These are phyloP conservation scores for Panicum miliaceum DNA, from an alignment of 176 grass and related monocot genomes.

Conservation along the genomic window DNA sequence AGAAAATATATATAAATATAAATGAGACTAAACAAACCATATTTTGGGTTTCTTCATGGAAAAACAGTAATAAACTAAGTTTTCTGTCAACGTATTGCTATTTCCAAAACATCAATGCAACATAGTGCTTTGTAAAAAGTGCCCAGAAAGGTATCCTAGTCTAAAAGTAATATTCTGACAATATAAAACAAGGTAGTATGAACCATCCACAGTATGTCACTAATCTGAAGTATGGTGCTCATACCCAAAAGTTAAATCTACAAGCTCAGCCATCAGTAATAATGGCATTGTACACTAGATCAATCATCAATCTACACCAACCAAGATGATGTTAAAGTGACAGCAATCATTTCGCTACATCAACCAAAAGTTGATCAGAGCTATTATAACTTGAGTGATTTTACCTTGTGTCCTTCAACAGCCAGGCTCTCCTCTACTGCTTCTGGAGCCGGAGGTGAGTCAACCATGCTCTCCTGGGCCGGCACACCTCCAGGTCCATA, in stretches of 20 bases:
- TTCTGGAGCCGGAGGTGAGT: slow-evolving; percentile 36
- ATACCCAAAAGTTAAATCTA: neutral
- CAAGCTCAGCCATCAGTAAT: slow-evolving; percentile 12
- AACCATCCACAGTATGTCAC: neutral
- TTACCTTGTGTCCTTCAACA: slow-evolving; percentile 50
- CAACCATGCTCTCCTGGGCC: slow-evolving; percentile 42
- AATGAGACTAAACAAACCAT: neutral
- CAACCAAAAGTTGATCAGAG: slow-evolving; percentile 2
- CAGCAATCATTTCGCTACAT: slow-evolving; percentile 3
- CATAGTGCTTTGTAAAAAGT: neutral
- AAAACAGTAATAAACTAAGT: neutral
- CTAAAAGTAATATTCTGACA: neutral
- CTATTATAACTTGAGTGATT: slow-evolving; percentile 20
- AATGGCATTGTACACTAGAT: neutral
- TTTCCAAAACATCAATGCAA: neutral
- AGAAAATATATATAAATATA: neutral
- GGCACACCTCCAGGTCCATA: slow-evolving; percentile 47
- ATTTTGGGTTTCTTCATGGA: neutral
- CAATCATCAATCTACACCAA: neutral
- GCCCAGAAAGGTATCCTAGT: neutral
- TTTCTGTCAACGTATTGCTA: neutral
- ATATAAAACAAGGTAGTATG: neutral
- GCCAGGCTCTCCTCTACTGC: slow-evolving; percentile 34
- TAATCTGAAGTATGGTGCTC: neutral
- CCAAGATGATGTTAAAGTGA: neutral